Evolutionary conservation across 108 stramenopile genomes (phyloP), one percentile per base, ranked within the genome.

Genomic region (Skeletonema marinoi): DNA sequence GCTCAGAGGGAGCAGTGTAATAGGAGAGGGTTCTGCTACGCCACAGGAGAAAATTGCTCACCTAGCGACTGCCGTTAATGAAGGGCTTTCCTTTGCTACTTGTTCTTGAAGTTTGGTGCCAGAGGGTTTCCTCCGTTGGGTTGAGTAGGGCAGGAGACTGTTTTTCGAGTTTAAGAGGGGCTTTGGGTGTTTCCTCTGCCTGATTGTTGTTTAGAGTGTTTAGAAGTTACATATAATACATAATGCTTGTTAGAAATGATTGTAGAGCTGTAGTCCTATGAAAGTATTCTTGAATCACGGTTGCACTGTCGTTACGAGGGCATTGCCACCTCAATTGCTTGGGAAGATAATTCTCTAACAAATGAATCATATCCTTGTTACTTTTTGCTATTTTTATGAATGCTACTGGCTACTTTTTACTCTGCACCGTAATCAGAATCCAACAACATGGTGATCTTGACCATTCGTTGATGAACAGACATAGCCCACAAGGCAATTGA

Each of bases 401-500:
- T 25, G 25, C 25, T 25, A 25, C 25, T 25, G 44, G 3, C 11
- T 16, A 46, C 11, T 54, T 25, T 25, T 56, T 25, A 21, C 54
- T 56, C 25, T 2, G 4, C 54, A 56, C 9, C 10, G 6, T 21
- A 29, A 56, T 21, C 9, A 25, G 9, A 25, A 25, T 56, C 25
- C 10, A 56, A 29, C 6, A 56, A 5, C 50, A 87, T 70, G 7
- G 65, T 60, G 30, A 79, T 13, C 60, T 87, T 86, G 10, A 93
- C 80, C 5, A 87, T 44, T 42, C 72, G 69, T 71, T 96, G 88
- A 67, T 96, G 94, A 39, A 81, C 17, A 30, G 78, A 69, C 91
- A 96, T 89, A 12, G 86, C 82, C 48, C 54, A 75, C 39, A 96
- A 71, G 16, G 92, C 95, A 54, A 96, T 78, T 33, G 87, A 75